phyloP scores from a whole-genome alignment of 176 grass and related monocot species.

The Ensete glaucum region DNA sequence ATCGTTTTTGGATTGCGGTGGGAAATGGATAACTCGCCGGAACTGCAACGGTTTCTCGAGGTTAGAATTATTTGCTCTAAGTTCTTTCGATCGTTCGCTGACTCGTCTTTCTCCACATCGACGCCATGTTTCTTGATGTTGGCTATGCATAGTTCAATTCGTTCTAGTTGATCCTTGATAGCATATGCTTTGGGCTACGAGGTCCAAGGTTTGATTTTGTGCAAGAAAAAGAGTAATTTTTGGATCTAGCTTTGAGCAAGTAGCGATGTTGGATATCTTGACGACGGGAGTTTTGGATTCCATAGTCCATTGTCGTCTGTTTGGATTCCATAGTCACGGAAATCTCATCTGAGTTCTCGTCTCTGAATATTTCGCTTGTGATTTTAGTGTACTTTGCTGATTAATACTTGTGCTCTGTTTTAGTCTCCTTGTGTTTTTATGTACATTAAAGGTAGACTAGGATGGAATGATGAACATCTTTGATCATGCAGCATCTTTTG shows the following conservation, averaged over 20 bases:
- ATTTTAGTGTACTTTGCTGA: neutral
- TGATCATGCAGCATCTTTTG: conserved; percentile 12
- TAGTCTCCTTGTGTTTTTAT: too few species aligned
- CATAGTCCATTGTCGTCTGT: neutral
- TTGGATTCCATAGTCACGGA: too few species aligned
- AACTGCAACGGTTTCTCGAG: conserved; percentile 2
- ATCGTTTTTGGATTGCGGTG: neutral
- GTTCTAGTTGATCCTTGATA: neutral
- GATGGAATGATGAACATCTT: conserved; percentile 10
- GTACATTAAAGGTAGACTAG: neutral
- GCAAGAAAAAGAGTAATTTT: neutral
- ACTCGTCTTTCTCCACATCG: neutral
- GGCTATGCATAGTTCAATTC: neutral
- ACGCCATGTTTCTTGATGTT: too few species aligned
- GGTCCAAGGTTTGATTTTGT: neutral
- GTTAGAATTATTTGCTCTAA: neutral
- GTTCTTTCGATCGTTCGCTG: too few species aligned
- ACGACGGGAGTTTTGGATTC: neutral
- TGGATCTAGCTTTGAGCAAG: neutral
- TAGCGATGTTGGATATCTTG: neutral
- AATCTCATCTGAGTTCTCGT: too few species aligned
- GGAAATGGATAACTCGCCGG: conserved; percentile 3
- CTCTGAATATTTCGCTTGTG: too few species aligned
- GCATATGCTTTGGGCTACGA: neutral
- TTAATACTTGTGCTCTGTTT: neutral